Conservation (phyloP, 805 yeast genomes). For the Teunomyces atbi region DNA sequence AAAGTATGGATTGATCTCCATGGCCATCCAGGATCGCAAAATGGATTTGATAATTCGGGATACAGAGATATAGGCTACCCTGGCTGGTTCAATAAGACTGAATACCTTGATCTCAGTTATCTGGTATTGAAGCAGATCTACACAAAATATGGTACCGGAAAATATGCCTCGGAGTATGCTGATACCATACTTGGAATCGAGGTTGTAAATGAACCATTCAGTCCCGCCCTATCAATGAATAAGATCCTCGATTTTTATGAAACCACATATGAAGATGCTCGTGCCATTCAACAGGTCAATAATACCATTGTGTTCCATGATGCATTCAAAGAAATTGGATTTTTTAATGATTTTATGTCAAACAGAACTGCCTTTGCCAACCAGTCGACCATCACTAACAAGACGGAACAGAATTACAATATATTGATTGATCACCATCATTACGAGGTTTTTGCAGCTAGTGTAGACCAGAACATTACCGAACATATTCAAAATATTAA, state of each 20-base stretch:
- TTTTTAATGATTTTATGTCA: slow-evolving; percentile 51
- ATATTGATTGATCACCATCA: slow-evolving; percentile 42
- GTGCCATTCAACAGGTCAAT: slow-evolving; percentile 27
- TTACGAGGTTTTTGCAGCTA: slow-evolving; percentile 35
- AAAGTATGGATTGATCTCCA: slow-evolving; percentile 77
- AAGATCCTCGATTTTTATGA: slow-evolving; percentile 28
- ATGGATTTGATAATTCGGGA: slow-evolving; percentile 85
- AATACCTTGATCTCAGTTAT: slow-evolving; percentile 26
- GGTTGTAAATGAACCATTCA: slow-evolving; percentile 41
- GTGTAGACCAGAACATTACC: slow-evolving; percentile 27
- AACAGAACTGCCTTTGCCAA: slow-evolving; percentile 12
- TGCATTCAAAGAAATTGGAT: slow-evolving; percentile 56
- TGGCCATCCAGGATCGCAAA: slow-evolving; percentile 82
- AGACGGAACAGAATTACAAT: slow-evolving; percentile 21
- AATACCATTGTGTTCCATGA: slow-evolving; percentile 60
- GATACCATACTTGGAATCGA: slow-evolving; percentile 41
- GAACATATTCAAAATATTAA: slow-evolving; percentile 30
- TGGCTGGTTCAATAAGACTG: slow-evolving; percentile 33
- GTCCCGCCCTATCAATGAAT: slow-evolving; percentile 20
- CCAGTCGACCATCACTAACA: slow-evolving; percentile 6
- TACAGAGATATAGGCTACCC: slow-evolving; percentile 44
- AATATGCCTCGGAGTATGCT: slow-evolving; percentile 16
- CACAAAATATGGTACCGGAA: slow-evolving; percentile 34
- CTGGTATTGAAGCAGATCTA: slow-evolving; percentile 34
- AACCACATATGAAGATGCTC: slow-evolving; percentile 30